Base-by-base conservation (phyloP, 129 eudicot species). In the Chrysanthemum seticuspe region DNA sequence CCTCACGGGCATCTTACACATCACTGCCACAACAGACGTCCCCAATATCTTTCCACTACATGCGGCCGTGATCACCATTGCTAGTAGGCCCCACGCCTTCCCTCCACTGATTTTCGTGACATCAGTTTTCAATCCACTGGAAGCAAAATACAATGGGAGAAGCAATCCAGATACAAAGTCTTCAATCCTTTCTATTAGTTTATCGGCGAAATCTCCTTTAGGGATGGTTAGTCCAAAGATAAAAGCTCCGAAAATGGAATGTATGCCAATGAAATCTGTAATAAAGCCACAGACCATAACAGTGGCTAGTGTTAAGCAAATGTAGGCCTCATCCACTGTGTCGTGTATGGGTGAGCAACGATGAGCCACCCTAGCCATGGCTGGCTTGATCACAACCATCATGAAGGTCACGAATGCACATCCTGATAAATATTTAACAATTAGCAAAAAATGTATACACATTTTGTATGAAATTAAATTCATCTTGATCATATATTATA, bases 181-280 rank as follows among this genome's bases (percentile, higher is more conserved):
- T 70, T 92, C 97, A 2, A 88, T 92, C 58, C 97, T 83, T 71
- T 72, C 85, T 13, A 92, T 85, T 47, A 92, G 67, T 65, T 71
- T 86, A 62, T 76, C 81, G 3, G 97, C 89, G 10, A 88, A 86
- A 62, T 79, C 71, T 6, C 90, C 96, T 50, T 87, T 89, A 1
- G 98, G 98, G n/a, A 92, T 92, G 9, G 86, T 87, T 60, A 89
- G 71, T 7, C 98, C 98, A 74, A 92, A 92, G 9, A 92, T 80
- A 60, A 92, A 92, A 5, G 91, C 98, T 29, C 96, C 98, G 31
- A 92, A 92, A n/a, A 92, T 89, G 6, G 98, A 73, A 10, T 92
- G 98, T 34, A 89, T 89, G 52, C 98, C 98, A 5, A 92, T 92
- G 13, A 87, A 62, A 72, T 92, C 98, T 1, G 98, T 92, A 16